phyloP scores from a whole-genome alignment of 1,284 basidiomycete genomes.

The Moesziomyces sp. region DNA sequence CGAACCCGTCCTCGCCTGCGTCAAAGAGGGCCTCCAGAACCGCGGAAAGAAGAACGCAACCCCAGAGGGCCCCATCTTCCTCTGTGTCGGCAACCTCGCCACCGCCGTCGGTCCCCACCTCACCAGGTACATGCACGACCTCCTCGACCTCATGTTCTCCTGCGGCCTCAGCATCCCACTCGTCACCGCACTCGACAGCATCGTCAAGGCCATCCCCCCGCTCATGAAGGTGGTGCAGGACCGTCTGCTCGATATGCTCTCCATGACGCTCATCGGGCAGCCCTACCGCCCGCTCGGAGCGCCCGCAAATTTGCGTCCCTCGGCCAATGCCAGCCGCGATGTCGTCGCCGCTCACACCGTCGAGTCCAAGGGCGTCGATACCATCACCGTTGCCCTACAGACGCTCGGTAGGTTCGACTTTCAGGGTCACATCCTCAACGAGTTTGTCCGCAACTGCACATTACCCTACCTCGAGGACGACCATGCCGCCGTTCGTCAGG shows the following conservation, averaged over 20 bases:
- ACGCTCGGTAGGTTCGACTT: slow-evolving; percentile 96
- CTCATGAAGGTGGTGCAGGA: slow-evolving; percentile 92
- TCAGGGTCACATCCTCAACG: slow-evolving; percentile 85
- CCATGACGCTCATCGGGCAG: slow-evolving; percentile 61
- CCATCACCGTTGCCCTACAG: slow-evolving; percentile 84
- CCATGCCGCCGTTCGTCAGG: slow-evolving; percentile 84
- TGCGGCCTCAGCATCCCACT: slow-evolving; percentile 92
- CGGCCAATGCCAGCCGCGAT: slow-evolving; percentile 42
- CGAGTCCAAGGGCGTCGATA: slow-evolving; percentile 74
- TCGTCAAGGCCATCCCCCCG: slow-evolving; percentile 89
- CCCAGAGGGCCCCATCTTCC: slow-evolving; percentile 94
- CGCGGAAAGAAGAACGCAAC: slow-evolving; percentile 92
- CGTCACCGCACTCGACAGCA: slow-evolving; percentile 83
- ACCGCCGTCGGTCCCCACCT: slow-evolving; percentile 94
- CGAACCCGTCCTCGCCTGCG: slow-evolving; percentile 88
- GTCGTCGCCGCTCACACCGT: slow-evolving; percentile 65
- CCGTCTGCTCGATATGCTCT: slow-evolving; percentile 68
- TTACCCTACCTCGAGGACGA: slow-evolving; percentile 96
- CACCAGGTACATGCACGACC: slow-evolving; percentile 93
- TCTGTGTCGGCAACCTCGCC: slow-evolving; percentile 96
- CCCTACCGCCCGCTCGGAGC: slow-evolving; percentile 65
- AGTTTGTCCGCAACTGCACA: slow-evolving; percentile 92
- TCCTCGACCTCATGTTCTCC: slow-evolving; percentile 95
- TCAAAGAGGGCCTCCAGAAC: slow-evolving; percentile 86
- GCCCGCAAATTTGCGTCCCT: slow-evolving; percentile 29